These are phyloP conservation scores for Arthrobotrys sphaeroides DNA, from an alignment of 2,329 filamentous ascomycete species.

Conservation along the genomic window DNA sequence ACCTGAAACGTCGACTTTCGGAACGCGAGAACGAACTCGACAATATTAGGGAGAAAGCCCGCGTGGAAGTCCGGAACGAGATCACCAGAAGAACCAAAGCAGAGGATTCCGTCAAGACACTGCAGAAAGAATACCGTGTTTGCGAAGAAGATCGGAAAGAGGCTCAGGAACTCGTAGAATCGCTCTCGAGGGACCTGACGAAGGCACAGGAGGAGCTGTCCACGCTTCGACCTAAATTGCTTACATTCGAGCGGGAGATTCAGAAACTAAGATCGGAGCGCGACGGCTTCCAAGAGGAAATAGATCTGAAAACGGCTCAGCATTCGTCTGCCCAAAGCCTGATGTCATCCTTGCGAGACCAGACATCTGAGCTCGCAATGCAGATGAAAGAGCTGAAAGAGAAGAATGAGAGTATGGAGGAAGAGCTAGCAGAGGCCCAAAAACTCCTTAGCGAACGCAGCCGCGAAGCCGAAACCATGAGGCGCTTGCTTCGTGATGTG, in stretches of 20 bases:
- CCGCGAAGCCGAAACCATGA: conserved; percentile 93
- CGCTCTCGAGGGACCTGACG: conserved; percentile 74
- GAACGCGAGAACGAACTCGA: conserved; percentile 83
- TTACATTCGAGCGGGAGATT: conserved; percentile 77
- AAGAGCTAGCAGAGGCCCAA: conserved; percentile 89
- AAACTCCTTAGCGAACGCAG: conserved; percentile 86
- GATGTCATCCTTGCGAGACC: conserved; percentile 91
- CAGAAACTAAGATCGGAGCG: conserved; percentile 75
- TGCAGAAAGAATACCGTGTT: conserved; percentile 79
- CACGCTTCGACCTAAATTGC: conserved; percentile 71
- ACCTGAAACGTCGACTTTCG: conserved; percentile 73
- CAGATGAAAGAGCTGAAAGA: conserved; percentile 90
- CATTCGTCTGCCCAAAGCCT: conserved; percentile 81
- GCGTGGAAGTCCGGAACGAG: conserved; percentile 73
- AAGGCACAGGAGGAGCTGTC: conserved; percentile 76
- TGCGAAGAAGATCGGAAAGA: conserved; percentile 83
- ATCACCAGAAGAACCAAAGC: conserved; percentile 69
- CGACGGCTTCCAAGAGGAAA: conserved; percentile 76
- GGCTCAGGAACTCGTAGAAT: conserved; percentile 76
- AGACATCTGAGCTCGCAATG: conserved; percentile 84
- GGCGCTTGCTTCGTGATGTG: conserved; percentile 83
- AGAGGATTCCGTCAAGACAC: conserved; percentile 79
- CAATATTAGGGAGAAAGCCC: conserved; percentile 78
- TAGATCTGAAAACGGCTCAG: conserved; percentile 83
- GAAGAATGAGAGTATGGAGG: conserved; percentile 84